Evolutionary conservation across 2,329 filamentous ascomycete genomes (phyloP).

Genomic region (Fusarium dlaminii): DNA sequence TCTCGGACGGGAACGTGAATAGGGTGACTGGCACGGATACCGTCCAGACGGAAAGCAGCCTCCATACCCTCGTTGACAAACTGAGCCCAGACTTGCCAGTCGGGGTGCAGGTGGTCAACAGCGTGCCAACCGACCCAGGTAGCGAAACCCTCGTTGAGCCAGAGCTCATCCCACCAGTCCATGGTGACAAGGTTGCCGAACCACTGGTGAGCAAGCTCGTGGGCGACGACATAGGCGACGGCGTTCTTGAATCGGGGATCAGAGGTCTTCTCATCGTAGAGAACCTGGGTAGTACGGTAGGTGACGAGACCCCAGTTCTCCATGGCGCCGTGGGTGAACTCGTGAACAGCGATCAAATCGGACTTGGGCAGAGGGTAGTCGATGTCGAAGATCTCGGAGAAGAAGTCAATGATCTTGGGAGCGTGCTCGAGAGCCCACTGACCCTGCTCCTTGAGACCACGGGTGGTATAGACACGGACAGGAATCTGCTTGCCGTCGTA

Average conservation of each 20-base stretch:
- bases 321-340: slow-evolving; percentile 90
- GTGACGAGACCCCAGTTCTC: slow-evolving; percentile 98
- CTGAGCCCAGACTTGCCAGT: slow-evolving; percentile 98
- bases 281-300: slow-evolving; percentile 91
- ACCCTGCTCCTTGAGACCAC: slow-evolving; percentile 92
- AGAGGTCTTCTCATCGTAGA: slow-evolving; percentile 94
- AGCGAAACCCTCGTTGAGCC: slow-evolving; percentile 96
- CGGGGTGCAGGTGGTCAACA: slow-evolving; percentile 89
- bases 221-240: slow-evolving; percentile 97
- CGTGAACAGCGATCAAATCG: slow-evolving; percentile 89
- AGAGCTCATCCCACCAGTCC: slow-evolving; percentile 96
- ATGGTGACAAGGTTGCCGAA: slow-evolving; percentile 95
- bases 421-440: slow-evolving; percentile 90
- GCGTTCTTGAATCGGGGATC: slow-evolving; percentile 92
- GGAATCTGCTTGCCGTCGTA: slow-evolving; percentile 93
- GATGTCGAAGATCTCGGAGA: slow-evolving; percentile 92
- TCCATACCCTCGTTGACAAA: slow-evolving; percentile 97
- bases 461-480: slow-evolving; percentile 94
- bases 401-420: slow-evolving; percentile 93
- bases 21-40: slow-evolving; percentile 89
- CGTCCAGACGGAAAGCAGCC: slow-evolving; percentile 88
- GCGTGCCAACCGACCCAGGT: slow-evolving; percentile 98
- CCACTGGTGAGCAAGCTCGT: slow-evolving; percentile 97
- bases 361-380: slow-evolving; percentile 95
- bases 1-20: slow-evolving; percentile 96